Conservation (phyloP, 1,284 basidiomycete species). For the Bondarzewia mesenterica region DNA sequence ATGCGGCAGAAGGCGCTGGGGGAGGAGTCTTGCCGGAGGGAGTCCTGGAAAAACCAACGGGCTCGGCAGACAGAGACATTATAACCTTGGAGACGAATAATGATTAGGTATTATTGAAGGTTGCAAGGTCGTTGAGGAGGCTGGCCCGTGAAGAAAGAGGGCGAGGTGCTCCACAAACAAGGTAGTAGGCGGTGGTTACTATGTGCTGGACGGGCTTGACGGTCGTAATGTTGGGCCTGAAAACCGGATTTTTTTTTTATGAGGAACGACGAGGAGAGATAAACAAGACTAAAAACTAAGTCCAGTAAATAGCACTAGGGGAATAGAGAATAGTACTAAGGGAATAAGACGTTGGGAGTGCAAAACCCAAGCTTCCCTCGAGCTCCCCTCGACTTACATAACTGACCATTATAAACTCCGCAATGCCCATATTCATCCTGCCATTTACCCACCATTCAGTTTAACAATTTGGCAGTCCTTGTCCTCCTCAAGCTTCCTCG, state of each 20-base stretch:
- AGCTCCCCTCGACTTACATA: constrained; percentile 17
- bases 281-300: constrained; percentile 29
- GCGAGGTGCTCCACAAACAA: constrained; percentile 9
- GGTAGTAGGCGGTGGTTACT: constrained; percentile 9
- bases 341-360: constrained; percentile 34
- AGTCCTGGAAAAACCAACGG: constrained; percentile 67
- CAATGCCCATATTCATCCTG: constrained; percentile 20
- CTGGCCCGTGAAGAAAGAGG: constrained; percentile 9
- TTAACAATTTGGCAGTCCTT: background rate
- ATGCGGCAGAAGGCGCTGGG: constrained; percentile 83
- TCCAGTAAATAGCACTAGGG: constrained; percentile 38
- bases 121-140: constrained; percentile 18
- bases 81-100: constrained; percentile 48
- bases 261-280: constrained; percentile 32
- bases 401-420: constrained; percentile 34
- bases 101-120: constrained; percentile 78
- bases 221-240: constrained; percentile 26
- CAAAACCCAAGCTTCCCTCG: constrained; percentile 21
- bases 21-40: constrained; percentile 82
- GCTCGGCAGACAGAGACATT: constrained; percentile 85
- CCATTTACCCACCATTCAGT: constrained; percentile 10
- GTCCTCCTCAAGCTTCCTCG: background rate
- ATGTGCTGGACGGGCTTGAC: constrained; percentile 11
- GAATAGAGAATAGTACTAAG: constrained; percentile 36
- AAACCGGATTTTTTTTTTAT: constrained; percentile 32